Base-by-base conservation (phyloP, 495 filamentous ascomycete species). In the Trichoderma parareesei region DNA sequence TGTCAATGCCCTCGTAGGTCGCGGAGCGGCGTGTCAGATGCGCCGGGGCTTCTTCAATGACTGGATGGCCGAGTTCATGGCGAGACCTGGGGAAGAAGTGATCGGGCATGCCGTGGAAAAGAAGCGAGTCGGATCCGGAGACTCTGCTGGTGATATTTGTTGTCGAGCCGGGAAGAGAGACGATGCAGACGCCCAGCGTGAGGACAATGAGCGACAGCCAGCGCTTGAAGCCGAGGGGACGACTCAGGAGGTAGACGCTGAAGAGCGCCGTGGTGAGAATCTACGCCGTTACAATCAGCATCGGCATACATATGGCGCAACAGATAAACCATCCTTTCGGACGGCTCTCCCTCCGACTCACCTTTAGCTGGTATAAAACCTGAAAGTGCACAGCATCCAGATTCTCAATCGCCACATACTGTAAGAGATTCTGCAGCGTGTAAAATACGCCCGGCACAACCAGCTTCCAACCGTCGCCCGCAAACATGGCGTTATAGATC, bases 401-500 rank as follows among this genome's bases (percentile, higher is more conserved):
- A 71, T 98, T 97, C 65, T 90, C 90, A 27, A 98, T 83, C 2
- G 91, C 94, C 61, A 96, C 83, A 74, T 97, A 98, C 75, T 97
- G 91, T 20, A 98, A 77, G 4, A 88, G 89, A 71, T 96, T 97
- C 70, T 97, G 90, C 37, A 97, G 68, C 0, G 94, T 96, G 71
- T 96, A 97, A 3, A 98, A 80, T 49, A 85, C 82, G 8, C 92
- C 94, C 0, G 94, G 93, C 44, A 98, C 88, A 5, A 91, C 92
- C 67, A 98, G 72, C 75, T 97, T 97, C 94, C 94, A 98, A 69
- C 91, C 90, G 69, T 98, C 94, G n/a, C 89, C 87, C 3, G 89
- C 88, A 72, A 97, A 96, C 0, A 97, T 87, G 14, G 88, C 84
- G 59, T 80, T 84, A 68, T 84, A 87, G n/a, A 98, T 84, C 67